Conservation (phyloP, 345 rosid species). For the Lenwebbia sp. region DNA sequence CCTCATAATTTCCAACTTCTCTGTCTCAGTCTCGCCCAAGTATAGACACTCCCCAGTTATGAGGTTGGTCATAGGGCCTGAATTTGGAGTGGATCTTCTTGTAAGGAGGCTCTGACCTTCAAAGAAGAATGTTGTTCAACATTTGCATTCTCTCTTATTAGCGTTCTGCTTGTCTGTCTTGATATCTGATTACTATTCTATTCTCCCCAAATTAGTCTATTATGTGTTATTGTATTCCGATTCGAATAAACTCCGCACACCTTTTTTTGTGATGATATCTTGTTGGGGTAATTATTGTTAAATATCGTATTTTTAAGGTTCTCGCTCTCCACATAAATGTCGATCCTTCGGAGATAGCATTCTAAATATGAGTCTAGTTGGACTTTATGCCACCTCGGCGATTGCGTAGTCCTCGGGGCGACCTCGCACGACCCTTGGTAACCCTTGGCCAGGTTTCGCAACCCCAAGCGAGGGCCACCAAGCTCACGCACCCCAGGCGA, state of each 20-base stretch:
- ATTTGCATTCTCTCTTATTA: too few relatives aligned
- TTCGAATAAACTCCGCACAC: not conserved
- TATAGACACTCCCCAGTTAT: slow-evolving; percentile 17
- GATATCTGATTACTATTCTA: not conserved
- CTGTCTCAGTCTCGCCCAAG: slow-evolving; percentile 17
- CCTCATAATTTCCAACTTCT: slow-evolving; percentile 15
- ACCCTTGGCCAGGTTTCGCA: too few relatives aligned
- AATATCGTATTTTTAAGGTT: too few relatives aligned
- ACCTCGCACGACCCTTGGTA: too few relatives aligned
- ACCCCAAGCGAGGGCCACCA: too few relatives aligned
- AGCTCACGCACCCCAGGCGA: too few relatives aligned
- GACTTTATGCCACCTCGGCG: too few relatives aligned
- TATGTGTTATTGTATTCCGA: not conserved
- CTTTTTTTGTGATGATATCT: not conserved
- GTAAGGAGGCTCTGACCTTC: not conserved
- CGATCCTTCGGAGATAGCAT: too few relatives aligned
- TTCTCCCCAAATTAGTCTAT: not conserved
- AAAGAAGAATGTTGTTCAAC: not conserved
- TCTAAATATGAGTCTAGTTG: too few relatives aligned
- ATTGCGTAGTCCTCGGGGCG: too few relatives aligned
- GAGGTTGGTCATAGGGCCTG: slow-evolving; percentile 3
- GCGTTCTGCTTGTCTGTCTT: not conserved
- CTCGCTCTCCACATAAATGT: too few relatives aligned
- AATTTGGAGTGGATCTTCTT: slow-evolving; percentile 4
- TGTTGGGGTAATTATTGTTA: too few relatives aligned